Conservation (phyloP, 2,329 filamentous ascomycete species). For the Lasiodiplodia sp. region DNA sequence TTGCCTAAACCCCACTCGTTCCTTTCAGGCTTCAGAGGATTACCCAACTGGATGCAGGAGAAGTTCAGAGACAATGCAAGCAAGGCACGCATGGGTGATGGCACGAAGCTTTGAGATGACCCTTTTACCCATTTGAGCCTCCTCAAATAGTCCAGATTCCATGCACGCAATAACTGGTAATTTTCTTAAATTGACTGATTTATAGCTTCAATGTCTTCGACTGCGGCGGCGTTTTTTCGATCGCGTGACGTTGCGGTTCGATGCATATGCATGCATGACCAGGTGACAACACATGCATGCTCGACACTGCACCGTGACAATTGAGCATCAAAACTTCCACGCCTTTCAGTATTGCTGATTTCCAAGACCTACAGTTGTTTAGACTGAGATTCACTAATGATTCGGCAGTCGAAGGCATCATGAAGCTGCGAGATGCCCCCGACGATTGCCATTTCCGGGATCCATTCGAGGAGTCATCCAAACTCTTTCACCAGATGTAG, state of each 20-base stretch:
- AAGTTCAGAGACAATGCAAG: constrained; percentile 35
- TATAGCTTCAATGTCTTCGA: too few species aligned
- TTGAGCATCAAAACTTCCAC: not conserved
- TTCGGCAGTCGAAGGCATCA: too few species aligned
- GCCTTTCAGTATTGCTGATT: not conserved
- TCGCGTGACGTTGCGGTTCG: not conserved
- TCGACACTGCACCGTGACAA: not conserved
- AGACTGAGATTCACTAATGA: too few species aligned
- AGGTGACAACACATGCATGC: not conserved
- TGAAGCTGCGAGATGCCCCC: not conserved
- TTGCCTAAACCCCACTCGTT: constrained; percentile 38
- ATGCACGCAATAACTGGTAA: not conserved
- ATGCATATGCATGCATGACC: not conserved
- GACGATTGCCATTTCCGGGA: not conserved
- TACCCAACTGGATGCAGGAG: constrained; percentile 60
- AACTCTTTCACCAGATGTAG: not conserved
- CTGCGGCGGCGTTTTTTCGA: not conserved
- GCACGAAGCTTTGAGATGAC: not conserved
- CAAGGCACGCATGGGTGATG: not conserved
- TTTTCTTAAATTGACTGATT: not conserved
- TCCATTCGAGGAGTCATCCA: not conserved
- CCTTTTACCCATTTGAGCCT: not conserved
- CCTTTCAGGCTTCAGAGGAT: constrained; percentile 49
- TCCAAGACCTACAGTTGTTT: not conserved
- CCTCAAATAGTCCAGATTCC: not conserved